phyloP scores from a whole-genome alignment of 345 rosid genomes.

The Kandelia obovata region DNA sequence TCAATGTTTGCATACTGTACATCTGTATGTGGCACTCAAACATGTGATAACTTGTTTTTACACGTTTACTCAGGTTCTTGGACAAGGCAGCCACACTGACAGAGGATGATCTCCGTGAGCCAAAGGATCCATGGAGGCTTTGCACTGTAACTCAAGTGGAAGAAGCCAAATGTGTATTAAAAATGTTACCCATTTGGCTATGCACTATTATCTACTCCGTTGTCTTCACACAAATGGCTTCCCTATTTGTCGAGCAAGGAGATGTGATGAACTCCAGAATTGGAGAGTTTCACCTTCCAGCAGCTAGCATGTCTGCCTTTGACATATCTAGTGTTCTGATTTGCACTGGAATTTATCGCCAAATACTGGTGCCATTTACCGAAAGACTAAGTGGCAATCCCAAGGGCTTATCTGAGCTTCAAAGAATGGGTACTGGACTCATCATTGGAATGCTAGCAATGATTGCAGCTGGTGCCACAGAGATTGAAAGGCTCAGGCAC shows the following conservation, averaged over 20 bases:
- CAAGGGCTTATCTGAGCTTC: slow-evolving; percentile 67
- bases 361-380: slow-evolving; percentile 55
- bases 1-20: not conserved
- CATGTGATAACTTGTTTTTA: not conserved
- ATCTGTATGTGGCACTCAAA: too few species aligned
- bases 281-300: slow-evolving; percentile 63
- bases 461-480: slow-evolving; percentile 77
- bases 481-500: slow-evolving; percentile 48
- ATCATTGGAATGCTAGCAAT: slow-evolving; percentile 72
- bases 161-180: slow-evolving; percentile 67
- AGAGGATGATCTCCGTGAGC: slow-evolving; percentile 37
- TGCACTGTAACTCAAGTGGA: slow-evolving; percentile 91
- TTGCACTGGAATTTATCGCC: slow-evolving; percentile 68
- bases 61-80: slow-evolving; percentile 41
- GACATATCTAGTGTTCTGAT: slow-evolving; percentile 74
- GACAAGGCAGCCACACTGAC: slow-evolving; percentile 87
- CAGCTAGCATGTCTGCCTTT: slow-evolving; percentile 91
- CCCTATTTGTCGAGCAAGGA: slow-evolving; percentile 67
- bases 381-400: slow-evolving; percentile 42
- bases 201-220: slow-evolving; percentile 75
- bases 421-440: slow-evolving; percentile 83
- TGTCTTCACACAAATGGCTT: slow-evolving; percentile 73
- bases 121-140: slow-evolving; percentile 54
- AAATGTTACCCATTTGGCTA: slow-evolving; percentile 62
- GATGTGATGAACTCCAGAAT: slow-evolving; percentile 59